Evolutionary conservation across 192 early-diverging fungal species (phyloP).

Genomic region (Thamnidium elegans): DNA sequence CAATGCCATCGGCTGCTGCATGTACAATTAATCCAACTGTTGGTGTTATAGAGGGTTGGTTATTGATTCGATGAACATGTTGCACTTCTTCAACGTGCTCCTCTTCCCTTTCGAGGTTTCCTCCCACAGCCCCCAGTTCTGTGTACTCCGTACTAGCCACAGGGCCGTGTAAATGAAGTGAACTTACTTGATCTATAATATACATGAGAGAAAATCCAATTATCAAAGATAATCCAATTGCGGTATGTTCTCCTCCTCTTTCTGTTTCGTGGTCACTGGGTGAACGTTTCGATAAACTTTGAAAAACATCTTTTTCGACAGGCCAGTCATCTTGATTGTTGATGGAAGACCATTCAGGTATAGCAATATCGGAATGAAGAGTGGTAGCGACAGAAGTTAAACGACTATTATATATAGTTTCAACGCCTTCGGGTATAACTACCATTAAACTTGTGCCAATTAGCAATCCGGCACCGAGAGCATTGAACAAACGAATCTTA

Average conservation of each 20-base stretch:
- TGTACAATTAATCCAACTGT: conserved; percentile 92
- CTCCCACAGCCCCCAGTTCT: background rate
- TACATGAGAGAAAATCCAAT: conserved; percentile 89
- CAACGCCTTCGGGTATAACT: conserved; percentile 92
- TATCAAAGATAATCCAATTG: conserved; percentile 72
- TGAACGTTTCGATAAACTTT: no score
- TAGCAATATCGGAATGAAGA: background rate
- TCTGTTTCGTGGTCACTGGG: background rate
- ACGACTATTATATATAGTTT: conserved; percentile 64
- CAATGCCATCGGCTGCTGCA: conserved; percentile 92
- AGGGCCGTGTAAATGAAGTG: conserved; percentile 23
- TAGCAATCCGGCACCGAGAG: conserved; percentile 85
- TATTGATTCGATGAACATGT: background rate
- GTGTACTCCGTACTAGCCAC: background rate
- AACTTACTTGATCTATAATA: conserved; percentile 71
- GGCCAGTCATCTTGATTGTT: background rate
- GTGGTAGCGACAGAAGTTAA: background rate
- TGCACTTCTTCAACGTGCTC: background rate
- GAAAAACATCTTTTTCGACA: background rate
- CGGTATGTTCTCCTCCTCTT: background rate
- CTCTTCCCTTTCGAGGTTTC: no score
- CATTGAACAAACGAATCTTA: conserved; percentile 69
- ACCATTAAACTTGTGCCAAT: conserved; percentile 89
- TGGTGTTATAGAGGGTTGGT: conserved; percentile 38
- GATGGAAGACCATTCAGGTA: background rate